These are phyloP conservation scores for Mycena citricolor DNA, from an alignment of 1,284 basidiomycete species.

Conservation along the genomic window DNA sequence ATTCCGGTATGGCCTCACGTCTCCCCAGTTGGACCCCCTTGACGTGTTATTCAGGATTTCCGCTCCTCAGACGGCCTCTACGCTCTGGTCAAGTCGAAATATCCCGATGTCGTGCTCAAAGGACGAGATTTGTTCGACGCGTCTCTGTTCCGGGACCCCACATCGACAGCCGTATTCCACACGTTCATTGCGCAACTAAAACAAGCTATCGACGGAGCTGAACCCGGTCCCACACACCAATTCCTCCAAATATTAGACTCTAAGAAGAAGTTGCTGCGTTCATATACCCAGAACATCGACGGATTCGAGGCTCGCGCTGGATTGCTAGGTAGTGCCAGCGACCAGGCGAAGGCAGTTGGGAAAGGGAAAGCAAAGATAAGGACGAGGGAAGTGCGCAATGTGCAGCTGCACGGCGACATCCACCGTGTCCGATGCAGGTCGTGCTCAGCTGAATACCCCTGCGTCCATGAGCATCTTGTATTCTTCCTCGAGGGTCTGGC, in stretches of 20 bases:
- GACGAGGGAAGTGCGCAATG: conserved; percentile 73
- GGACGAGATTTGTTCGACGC: conserved; percentile 91
- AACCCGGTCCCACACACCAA: conserved; percentile 82
- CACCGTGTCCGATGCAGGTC: conserved; percentile 83
- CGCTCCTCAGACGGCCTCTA: conserved; percentile 88
- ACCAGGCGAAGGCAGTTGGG: conserved; percentile 47
- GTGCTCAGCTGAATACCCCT: conserved; percentile 77
- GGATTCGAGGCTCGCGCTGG: conserved; percentile 85
- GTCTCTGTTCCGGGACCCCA: conserved; percentile 79
- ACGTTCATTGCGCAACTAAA: conserved; percentile 93
- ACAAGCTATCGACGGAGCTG: conserved; percentile 75
- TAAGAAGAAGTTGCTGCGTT: conserved; percentile 83
- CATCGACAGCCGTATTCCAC: conserved; percentile 89
- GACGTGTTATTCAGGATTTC: conserved; percentile 67
- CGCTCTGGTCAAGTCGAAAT: conserved; percentile 80
- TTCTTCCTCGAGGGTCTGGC: conserved; percentile 68
- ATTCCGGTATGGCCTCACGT: conserved; percentile 69
- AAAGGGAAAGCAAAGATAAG: conserved; percentile 67
- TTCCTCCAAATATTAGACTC: conserved; percentile 85
- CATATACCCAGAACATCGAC: conserved; percentile 96
- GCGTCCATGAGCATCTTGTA: conserved; percentile 56
- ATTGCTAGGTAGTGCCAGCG: conserved; percentile 61
- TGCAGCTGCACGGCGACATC: conserved; percentile 91
- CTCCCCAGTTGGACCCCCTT: conserved; percentile 17
- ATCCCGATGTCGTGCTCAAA: conserved; percentile 80